Base-by-base conservation (phyloP, 305 asterid genomes). In the Caryopteris hybrid region DNA sequence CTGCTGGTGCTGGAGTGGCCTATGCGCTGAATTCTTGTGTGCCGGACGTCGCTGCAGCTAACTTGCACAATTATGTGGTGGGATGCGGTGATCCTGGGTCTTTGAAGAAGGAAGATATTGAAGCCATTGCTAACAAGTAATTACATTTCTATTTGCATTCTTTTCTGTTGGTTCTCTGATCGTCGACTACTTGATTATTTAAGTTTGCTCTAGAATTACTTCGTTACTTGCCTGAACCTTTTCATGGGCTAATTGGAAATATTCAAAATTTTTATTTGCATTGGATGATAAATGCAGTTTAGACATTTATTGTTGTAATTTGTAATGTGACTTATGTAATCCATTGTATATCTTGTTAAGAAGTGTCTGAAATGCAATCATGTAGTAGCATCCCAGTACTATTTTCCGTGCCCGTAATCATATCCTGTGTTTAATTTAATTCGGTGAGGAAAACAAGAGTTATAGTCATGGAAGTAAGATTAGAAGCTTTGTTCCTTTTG, bases 1-100 rank as follows among this genome's bases (percentile, higher is more conserved):
- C 85, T 42, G 96, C 92, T 38, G 97, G 97, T 13, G 96, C 90
- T 13, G 98, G 96, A 5, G 95, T 86, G 13, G 97, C 87, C 17
- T 95, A 87, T 43, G 95, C 96, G 8, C 29, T 95, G 85, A 88
- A 86, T 80, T 77, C 97, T 23, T 85, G 89, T 46, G 95, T 83
- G 61, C 99, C 98, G 27, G 91, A 86, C 47, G 96, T 91, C 17
- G 99, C 98, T 8, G 96, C 98, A 5, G 84, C 82, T 8, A 86
- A 69, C 75, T 85, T 95, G 94, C 95, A 82, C 66, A 95, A 95
- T 73, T 95, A 91, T 71, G 94, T 86, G 11, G 94, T 83, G 60
- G 96, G 66, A 17, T 85, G 85, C 52, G 93, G 82, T 62, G 95
- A 87, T 66, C 97, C 95, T 42, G 79, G 82, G 21, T 78, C 84